Base-by-base conservation (phyloP, 2,329 filamentous ascomycete species). In the Gremmenia infestans region DNA sequence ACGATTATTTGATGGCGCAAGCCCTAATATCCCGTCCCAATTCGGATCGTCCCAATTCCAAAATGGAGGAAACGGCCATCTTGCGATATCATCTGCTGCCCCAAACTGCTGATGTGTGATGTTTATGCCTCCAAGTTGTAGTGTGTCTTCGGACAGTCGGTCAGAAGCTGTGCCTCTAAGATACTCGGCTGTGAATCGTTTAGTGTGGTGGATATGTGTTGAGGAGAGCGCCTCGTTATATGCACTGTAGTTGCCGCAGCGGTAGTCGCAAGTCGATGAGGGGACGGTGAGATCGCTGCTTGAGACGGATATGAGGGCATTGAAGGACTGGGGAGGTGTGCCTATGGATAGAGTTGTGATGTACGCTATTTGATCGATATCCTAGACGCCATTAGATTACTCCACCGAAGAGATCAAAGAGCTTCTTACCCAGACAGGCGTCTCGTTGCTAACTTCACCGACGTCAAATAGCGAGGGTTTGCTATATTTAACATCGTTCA, bases 301-400 rank as follows among this genome's bases (percentile, higher is more conserved):
- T n/a, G 52, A 54, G 25, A 58, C 48, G 7, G 32, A 42, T 22
- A 58, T 35, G 39, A 55, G 47, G 9, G 48, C 37, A 32, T 17
- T 36, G 32, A 58, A 54, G 3, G 40, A 36, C 42, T 59, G 59
- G 4, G 54, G 45, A n/a, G 54, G 57, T 19, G 50, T 59, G 11
- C 59, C 59, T 15, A 57, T 28, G 9, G 36, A 32, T 7, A 59
- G n/a, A 22, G 56, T 28, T n/a, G 50, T 57, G 25, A 48, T 50
- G 22, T 59, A 57, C 8, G 53, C 17, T 3, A 57, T 37, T 25
- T 56, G 53, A 6, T 54, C 51, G 47, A 51, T 54, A 25, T 52
- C 57, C 55, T 59, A 32, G 19, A 19, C 8, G n/a, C 19, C 19
- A 45, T 17, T 17, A 23, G 42, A 12, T 11, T 45, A 19, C 11